These are phyloP conservation scores for Phytophthora fragariaefolia DNA, from an alignment of 352 stramenopile species.

Conservation along the genomic window DNA sequence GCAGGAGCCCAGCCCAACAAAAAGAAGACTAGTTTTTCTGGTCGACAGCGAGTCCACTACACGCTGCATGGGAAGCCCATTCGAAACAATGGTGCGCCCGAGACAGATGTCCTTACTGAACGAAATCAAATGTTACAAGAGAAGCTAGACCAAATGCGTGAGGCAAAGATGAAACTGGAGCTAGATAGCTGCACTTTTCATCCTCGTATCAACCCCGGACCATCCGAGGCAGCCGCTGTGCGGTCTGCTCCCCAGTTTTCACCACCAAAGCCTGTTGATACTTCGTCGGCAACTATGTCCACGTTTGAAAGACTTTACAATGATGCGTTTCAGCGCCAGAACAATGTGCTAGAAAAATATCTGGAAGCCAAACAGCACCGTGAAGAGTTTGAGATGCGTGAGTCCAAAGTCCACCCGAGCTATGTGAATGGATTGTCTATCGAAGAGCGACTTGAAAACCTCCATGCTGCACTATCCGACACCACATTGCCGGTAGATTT, in stretches of 20 bases:
- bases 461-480: conserved; percentile 47
- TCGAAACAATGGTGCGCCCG: neutral
- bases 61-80: conserved; percentile 46
- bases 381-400: conserved; percentile 52
- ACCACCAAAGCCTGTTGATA: neutral
- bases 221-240: neutral
- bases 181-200: conserved; percentile 66
- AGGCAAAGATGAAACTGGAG: conserved; percentile 45
- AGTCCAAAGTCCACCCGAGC: conserved; percentile 47
- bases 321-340: conserved; percentile 61
- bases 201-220: conserved; percentile 38
- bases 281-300: conserved; percentile 17
- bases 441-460: conserved; percentile 53
- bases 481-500: conserved; percentile 58
- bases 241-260: conserved; percentile 1
- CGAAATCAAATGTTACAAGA: conserved; percentile 34
- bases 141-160: conserved; percentile 43
- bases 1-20: neutral
- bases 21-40: conserved; percentile 11
- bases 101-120: conserved; percentile 41
- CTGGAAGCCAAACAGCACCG: conserved; percentile 44
- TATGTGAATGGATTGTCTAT: conserved; percentile 59
- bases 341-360: conserved; percentile 47
- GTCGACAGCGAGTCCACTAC: conserved; percentile 35
- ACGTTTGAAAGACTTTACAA: conserved; percentile 61